Base-by-base conservation (phyloP, 441 rosid genomes). In the Bocquillonia castaneifolia region DNA sequence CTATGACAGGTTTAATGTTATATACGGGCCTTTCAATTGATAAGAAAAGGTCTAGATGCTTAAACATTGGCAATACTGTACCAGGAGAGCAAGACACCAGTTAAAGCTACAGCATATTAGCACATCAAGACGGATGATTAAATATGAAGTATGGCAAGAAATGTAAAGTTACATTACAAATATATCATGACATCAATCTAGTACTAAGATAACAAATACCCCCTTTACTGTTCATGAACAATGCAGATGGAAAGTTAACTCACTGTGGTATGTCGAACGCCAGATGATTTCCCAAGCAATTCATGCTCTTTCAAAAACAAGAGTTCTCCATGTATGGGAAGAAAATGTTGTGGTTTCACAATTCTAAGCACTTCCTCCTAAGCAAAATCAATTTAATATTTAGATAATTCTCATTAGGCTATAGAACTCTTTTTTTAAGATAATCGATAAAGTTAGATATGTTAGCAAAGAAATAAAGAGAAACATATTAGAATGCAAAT, bases 281-380 rank as follows among this genome's bases (percentile, higher is more conserved):
- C 99, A 74, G 95, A 89, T 57, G 97, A 84, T 69, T 82, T 91
- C 54, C 97, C 99, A 44, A 93, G 97, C 76, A 85, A 75, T 80
- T 93, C 99, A 77, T 93, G 99, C 84, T 93, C 99, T 82, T 89
- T 91, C 72, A 93, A 79, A 80, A 93, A 93, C 88, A 93, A 73
- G 34, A 93, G 97, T 81, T 93, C 99, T 78, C 99, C 99, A 77
- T 93, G 97, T 69, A 91, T 83, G 42, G 99, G 97, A 66, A 93
- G 85, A 83, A 93, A 93, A 81, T 93, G 99, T 59, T 93, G 99
- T 0, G 96, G 97, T 83, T 91, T 91, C 70, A 93, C 93, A 71
- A 91, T 85, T 80, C 82, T 83, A 71, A 93, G 95, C 67, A 89
- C 95, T 82, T 93, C 97, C 84, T 93, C 99, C 99, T 93, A 83